Evolutionary conservation across 805 yeast genomes (phyloP).

Genomic region (Sugiyamaella floridensis): DNA sequence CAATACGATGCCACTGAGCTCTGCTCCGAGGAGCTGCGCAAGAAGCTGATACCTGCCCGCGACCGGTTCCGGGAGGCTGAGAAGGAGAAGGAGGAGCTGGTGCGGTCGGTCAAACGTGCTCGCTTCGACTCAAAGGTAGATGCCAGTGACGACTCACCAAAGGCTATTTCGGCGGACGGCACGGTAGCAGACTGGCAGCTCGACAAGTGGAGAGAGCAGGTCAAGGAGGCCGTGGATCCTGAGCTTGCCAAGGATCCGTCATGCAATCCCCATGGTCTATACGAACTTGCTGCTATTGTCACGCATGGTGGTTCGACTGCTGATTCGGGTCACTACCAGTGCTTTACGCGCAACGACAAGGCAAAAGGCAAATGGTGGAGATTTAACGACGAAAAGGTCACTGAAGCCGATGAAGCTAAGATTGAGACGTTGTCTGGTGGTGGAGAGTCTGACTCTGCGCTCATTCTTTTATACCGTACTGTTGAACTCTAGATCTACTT

Average conservation of each 20-base stretch:
- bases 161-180: constrained; percentile 30
- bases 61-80: constrained; percentile 72
- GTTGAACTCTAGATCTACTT: constrained; percentile 27
- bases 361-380: constrained; percentile 81
- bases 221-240: constrained; percentile 35
- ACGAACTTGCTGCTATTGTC: constrained; percentile 73
- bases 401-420: constrained; percentile 67
- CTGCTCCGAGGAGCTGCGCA: constrained; percentile 69
- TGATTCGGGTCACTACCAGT: constrained; percentile 95
- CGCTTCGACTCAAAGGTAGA: constrained; percentile 30
- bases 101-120: constrained; percentile 64
- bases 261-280: constrained; percentile 81
- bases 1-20: constrained; percentile 73
- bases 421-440: constrained; percentile 91
- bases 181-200: constrained; percentile 17
- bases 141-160: constrained; percentile 33
- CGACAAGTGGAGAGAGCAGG: constrained; percentile 23
- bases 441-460: constrained; percentile 93
- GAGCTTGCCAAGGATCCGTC: constrained; percentile 40
- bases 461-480: constrained; percentile 79
- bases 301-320: constrained; percentile 95
- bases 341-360: constrained; percentile 63
- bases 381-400: constrained; percentile 88
- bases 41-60: constrained; percentile 60
- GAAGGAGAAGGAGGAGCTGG: constrained; percentile 63